phyloP scores from a whole-genome alignment of 2,329 filamentous ascomycete species.

The Aureobasidium sp. region DNA sequence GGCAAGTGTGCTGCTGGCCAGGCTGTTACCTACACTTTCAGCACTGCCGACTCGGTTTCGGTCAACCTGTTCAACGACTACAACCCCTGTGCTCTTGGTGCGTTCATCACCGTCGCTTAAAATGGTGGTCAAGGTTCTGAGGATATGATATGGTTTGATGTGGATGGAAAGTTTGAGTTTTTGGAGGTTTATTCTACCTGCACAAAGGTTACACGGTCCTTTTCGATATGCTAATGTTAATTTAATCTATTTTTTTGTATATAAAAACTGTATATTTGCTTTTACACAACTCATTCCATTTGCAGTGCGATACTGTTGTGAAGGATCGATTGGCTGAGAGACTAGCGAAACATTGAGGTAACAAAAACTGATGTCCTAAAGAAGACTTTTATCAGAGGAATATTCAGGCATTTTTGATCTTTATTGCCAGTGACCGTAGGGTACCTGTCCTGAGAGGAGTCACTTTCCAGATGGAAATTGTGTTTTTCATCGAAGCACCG shows the following conservation, averaged over 20 bases:
- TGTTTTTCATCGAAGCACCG: not conserved
- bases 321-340: too few relatives aligned
- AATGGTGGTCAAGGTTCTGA: too few relatives aligned
- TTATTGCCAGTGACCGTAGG: too few relatives aligned
- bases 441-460: too few relatives aligned
- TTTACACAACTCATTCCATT: too few relatives aligned
- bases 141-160: not conserved
- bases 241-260: not conserved
- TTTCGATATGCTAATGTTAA: slow-evolving; percentile 2
- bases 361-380: too few relatives aligned
- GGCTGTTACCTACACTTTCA: slow-evolving; percentile 2
- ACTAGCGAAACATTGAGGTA: too few relatives aligned
- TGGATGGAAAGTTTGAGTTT: not conserved
- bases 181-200: not conserved
- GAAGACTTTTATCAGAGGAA: too few relatives aligned
- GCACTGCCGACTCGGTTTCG: not conserved
- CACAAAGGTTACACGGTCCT: slow-evolving; percentile 3
- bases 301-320: too few relatives aligned
- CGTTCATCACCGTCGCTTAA: slow-evolving; percentile 7
- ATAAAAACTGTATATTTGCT: not conserved
- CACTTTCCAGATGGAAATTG: too few relatives aligned
- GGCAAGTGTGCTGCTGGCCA: slow-evolving; percentile 3
- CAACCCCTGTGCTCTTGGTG: slow-evolving; percentile 12
- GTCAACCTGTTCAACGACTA: not conserved
- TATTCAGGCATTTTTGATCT: too few relatives aligned